phyloP scores from a whole-genome alignment of 768 basidiomycete species.

The Suillus bovinus region DNA sequence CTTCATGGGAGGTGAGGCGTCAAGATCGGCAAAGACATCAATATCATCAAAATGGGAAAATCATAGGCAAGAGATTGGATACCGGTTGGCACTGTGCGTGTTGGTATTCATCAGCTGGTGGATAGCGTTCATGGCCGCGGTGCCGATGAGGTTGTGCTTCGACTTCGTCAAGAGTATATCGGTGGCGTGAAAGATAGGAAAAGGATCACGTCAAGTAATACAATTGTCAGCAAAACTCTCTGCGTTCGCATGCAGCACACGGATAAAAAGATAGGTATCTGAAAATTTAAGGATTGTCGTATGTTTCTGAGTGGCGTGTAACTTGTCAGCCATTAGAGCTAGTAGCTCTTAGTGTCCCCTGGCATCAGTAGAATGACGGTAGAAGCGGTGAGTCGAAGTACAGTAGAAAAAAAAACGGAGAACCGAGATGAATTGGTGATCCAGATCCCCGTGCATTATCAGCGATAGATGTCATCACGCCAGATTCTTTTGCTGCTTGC shows the following conservation, averaged over 20 bases:
- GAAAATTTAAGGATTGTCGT: neutral
- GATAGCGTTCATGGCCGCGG: neutral
- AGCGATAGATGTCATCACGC: neutral
- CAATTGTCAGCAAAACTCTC: neutral
- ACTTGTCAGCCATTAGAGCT: neutral
- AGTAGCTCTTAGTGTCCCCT: neutral
- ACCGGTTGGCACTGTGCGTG: neutral
- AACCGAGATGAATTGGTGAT: neutral
- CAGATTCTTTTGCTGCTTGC: neutral
- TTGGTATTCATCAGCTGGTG: neutral
- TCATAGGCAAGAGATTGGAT: constrained; percentile 2
- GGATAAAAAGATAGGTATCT: neutral
- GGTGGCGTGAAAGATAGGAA: neutral
- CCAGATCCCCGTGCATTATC: neutral
- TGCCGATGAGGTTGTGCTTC: neutral
- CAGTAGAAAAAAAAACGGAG: neutral
- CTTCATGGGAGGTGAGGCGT: neutral
- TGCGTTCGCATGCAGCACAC: neutral
- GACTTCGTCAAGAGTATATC: neutral
- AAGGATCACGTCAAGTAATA: neutral
- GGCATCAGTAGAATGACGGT: neutral
- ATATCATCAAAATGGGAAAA: neutral
- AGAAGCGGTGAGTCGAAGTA: neutral
- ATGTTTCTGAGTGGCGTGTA: neutral
- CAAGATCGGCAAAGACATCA: neutral